Conservation (phyloP, 176 grass and related monocot genomes). For the Carex scoparia region DNA sequence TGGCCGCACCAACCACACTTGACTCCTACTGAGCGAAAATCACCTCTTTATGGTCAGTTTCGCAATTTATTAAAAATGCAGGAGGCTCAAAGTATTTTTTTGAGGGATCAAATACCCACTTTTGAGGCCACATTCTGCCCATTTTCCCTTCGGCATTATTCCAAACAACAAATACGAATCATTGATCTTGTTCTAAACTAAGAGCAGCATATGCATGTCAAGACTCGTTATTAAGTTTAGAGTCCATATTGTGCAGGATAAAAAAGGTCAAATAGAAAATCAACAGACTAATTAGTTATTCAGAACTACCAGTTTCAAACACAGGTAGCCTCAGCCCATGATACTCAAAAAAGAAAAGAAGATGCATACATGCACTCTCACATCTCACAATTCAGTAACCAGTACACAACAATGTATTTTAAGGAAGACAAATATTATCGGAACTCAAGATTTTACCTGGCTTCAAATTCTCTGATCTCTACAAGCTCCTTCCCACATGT, state of each 20-base stretch:
- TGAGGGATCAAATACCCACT: not conserved
- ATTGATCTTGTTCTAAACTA: not conserved
- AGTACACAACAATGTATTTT: not conserved
- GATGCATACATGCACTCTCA: not conserved
- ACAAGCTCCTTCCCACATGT: conserved; percentile 91
- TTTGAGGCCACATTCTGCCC: not conserved
- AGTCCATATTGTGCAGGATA: not conserved
- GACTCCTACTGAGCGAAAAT: not conserved
- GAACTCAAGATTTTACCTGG: conserved; percentile 46
- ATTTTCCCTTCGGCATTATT: not conserved
- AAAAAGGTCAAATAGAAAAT: not conserved
- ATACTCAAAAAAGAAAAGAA: not conserved
- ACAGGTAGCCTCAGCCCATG: not conserved
- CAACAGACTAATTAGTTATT: not conserved
- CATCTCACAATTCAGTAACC: not conserved
- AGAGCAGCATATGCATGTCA: not conserved
- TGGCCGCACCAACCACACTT: not conserved
- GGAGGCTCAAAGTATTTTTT: not conserved
- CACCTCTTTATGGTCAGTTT: not conserved
- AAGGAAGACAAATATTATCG: not conserved
- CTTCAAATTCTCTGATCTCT: conserved; percentile 96
- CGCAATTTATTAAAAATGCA: not conserved
- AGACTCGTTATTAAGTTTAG: not conserved
- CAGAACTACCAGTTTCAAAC: not conserved
- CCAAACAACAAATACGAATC: not conserved